Evolutionary conservation across 2,329 filamentous ascomycete species (phyloP), one percentile per base, ranked within the genome.

Genomic region (Juglanconis juglandina): DNA sequence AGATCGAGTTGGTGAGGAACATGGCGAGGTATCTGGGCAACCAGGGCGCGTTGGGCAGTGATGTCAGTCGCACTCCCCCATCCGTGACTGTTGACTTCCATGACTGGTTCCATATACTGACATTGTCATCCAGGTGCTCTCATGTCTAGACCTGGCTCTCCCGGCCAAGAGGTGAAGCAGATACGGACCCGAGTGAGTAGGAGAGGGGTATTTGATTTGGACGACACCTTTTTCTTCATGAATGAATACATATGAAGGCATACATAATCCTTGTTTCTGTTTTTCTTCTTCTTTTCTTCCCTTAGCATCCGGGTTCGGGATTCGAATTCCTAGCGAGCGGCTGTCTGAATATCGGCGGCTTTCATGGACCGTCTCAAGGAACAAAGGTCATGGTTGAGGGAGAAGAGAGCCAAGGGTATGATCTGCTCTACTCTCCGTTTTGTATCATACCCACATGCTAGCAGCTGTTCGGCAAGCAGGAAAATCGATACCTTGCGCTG

Each of bases 1-100:
- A 99, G 76, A 81, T 96, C 63, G 94, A 97, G 75, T 79, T 91
- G 56, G 81, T 92, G 33, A 85, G 82, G 71, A 80, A 80, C 7
- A 85, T 90, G 71, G 79, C 80, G 59, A 82, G 83, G 65, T 88
- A 89, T 69, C 77, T 89, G 46, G 79, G 80, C 63, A 89, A 89
- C 69, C 87, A 89, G 72, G 85, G 83, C n/a, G 72, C 77, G 4
- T 71, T 77, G 59, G 68, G 71, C 52, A 66, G 71, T 6, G 70
- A 76, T 57, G 78, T 79, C 66, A 68, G 76, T 69, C 5, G 14
- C 54, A 17, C 5, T 3, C 33, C 49, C 30, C 5, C 14, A 32
- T 33, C 14, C 5, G 4, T 7, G 10, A 11, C 37, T 17, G 2
- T 24, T 24, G 24, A 24, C 24, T 24, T 7, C 17, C 14, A 24